These are phyloP conservation scores for Lathyrus aphaca DNA, from an alignment of 306 rosid genomes.

Conservation along the genomic window DNA sequence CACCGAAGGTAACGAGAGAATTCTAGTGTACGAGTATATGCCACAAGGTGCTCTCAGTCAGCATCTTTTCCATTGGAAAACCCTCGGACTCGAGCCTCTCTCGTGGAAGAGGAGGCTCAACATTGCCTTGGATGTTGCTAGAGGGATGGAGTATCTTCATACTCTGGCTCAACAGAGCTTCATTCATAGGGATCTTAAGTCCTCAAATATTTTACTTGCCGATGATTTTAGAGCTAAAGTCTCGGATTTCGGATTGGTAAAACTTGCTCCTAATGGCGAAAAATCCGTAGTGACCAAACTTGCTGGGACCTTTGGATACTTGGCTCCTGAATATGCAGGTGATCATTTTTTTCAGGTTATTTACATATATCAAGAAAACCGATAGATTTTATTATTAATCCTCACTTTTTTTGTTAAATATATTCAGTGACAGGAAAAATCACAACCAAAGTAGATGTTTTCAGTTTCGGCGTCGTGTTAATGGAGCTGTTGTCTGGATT, in stretches of 20 bases:
- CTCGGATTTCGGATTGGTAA: constrained; percentile 95
- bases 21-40: constrained; percentile 92
- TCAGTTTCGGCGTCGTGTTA: constrained; percentile 96
- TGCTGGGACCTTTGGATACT: constrained; percentile 97
- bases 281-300: constrained; percentile 86
- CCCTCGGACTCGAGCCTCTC: constrained; percentile 73
- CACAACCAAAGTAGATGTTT: constrained; percentile 96
- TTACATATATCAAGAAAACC: too few relatives aligned
- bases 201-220: constrained; percentile 89
- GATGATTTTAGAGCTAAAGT: constrained; percentile 90
- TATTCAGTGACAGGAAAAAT: constrained; percentile 94
- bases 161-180: constrained; percentile 88
- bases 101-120: constrained; percentile 96
- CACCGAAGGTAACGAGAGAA: constrained; percentile 74
- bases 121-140: constrained; percentile 94
- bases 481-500: constrained; percentile 94
- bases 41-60: constrained; percentile 97
- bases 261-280: constrained; percentile 93
- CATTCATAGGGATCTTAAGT: constrained; percentile 98
- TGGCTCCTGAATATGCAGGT: constrained; percentile 99
- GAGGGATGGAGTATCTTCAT: constrained; percentile 99
- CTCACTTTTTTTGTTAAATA: constrained; percentile 30
- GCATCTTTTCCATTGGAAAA: constrained; percentile 96
- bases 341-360: constrained; percentile 9
- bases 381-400: constrained; percentile 32